Conservation (phyloP, 2,329 filamentous ascomycete genomes). For the Colletotrichum spaethianum region DNA sequence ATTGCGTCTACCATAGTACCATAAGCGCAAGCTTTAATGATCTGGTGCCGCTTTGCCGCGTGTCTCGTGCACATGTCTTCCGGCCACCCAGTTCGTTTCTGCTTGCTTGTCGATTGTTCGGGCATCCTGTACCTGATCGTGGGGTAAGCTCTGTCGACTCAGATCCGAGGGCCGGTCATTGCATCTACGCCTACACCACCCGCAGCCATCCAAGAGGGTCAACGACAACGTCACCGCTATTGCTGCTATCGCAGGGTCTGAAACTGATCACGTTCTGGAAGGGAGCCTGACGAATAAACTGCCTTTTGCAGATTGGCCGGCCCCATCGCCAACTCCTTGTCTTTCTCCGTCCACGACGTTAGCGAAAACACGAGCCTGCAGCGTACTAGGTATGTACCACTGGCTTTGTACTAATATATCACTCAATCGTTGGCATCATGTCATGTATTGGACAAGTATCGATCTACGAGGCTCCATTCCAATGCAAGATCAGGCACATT, state of each 20-base stretch:
- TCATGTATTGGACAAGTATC: background rate
- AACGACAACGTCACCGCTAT: background rate
- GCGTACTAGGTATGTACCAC: background rate
- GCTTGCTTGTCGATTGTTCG: background rate
- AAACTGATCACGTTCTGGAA: conserved; percentile 28
- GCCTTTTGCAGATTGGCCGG: conserved; percentile 19
- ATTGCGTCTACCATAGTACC: background rate
- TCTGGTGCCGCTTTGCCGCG: background rate
- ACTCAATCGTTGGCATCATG: background rate
- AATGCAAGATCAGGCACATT: conserved; percentile 40
- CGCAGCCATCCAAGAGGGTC: too few relatives aligned
- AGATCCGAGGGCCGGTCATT: background rate
- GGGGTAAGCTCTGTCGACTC: conserved; percentile 8
- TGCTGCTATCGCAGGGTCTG: conserved; percentile 28
- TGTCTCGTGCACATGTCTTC: background rate
- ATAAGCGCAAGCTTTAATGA: background rate
- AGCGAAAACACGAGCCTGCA: background rate
- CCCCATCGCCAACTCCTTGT: conserved; percentile 6
- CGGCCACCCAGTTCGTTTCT: background rate
- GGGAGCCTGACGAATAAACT: background rate
- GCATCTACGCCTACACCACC: background rate
- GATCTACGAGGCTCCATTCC: conserved; percentile 1
- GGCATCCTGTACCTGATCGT: conserved; percentile 5
- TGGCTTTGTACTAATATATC: background rate
- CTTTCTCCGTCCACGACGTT: background rate